Conservation (phyloP, 2,329 filamentous ascomycete species). For the Ilyonectria sp. region DNA sequence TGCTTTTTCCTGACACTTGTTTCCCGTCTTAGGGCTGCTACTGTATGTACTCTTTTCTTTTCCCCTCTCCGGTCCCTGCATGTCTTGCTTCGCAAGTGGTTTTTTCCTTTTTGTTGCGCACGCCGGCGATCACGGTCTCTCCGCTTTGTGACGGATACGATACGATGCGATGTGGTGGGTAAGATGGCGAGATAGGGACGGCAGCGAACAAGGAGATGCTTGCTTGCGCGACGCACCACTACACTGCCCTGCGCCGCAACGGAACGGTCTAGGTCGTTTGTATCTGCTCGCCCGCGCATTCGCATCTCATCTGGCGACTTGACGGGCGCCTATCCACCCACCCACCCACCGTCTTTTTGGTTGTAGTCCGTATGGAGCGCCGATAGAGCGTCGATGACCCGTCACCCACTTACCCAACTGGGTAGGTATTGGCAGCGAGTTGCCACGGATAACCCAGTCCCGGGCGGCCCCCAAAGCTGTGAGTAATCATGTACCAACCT, state of each 20-base stretch:
- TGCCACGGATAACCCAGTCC: constrained; percentile 2
- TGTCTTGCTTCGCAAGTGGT: not conserved
- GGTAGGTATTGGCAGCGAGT: constrained; percentile 10
- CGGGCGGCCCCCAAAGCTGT: not conserved
- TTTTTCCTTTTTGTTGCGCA: not conserved
- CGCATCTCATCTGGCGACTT: constrained; percentile 15
- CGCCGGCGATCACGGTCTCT: constrained; percentile 12
- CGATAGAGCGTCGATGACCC: constrained; percentile 6
- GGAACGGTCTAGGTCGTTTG: constrained; percentile 9
- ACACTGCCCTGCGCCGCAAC: not conserved
- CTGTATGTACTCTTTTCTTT: not conserved
- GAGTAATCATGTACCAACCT: constrained; percentile 12
- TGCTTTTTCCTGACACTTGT: not conserved
- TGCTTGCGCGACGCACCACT: not conserved
- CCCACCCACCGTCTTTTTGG: constrained; percentile 9
- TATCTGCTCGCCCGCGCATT: constrained; percentile 9
- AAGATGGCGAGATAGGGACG: constrained; percentile 21
- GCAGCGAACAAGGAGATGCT: not conserved
- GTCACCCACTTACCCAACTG: constrained; percentile 14
- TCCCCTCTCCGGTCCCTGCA: not conserved
- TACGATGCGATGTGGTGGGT: constrained; percentile 17
- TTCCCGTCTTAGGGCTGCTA: not conserved
- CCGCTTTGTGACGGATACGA: constrained; percentile 4
- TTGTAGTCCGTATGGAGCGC: constrained; percentile 19
- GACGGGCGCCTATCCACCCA: not conserved